Base-by-base conservation (phyloP, 2,329 filamentous ascomycete species). In the Pyrenochaeta sp. region DNA sequence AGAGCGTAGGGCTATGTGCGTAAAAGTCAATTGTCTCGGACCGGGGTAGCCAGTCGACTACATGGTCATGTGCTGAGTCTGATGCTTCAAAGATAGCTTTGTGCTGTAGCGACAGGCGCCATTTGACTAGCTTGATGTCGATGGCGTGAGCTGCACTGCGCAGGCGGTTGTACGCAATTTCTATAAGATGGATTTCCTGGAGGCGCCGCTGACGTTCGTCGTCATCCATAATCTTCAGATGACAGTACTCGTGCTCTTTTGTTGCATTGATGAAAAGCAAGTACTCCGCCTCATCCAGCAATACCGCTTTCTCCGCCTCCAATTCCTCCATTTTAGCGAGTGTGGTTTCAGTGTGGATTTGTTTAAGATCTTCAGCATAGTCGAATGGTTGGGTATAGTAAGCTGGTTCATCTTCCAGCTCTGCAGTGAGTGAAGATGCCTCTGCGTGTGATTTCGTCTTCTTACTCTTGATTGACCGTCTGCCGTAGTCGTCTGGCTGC, bases 161-260 rank as follows among this genome's bases (percentile, higher is more conserved):
- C 0, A 68, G 43, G 14, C 62, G 57, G 31, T 57, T 61, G 48
- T 61, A 63, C 1, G 58, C 58, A 6, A 64, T 41, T 9, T 61
- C 56, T 33, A 66, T 33, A 12, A 71, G 37, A n/a, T 63, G 63
- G 0, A 71, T 57, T 32, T 70, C 62, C 11, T 58, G 54, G 1
- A 60, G 49, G 11, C 56, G 64, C 15, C 36, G 36, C 2, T 58
- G 51, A 3, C 60, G 59, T 30, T 68, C 66, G 12, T 66, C 63
- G 1, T 63, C 51, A 23, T 56, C 50, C 1, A 50, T 49, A 0
- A 51, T 17, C 1, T 37, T 15, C 4, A 49, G 35, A 42, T 64
- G 61, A 42, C 64, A 69, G 47, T 63, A 67, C 2, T 58, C 56
- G 47, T 67, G 60, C 21, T 68, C 51, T 29, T 62, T 62, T n/a